A percentile compares a stretch with the other conserved stretches of the same genome.
These are phyloP conservation scores for Cordyceps militaris DNA, from an alignment of 2,329 filamentous ascomycete species.

Conservation along the genomic window DNA sequence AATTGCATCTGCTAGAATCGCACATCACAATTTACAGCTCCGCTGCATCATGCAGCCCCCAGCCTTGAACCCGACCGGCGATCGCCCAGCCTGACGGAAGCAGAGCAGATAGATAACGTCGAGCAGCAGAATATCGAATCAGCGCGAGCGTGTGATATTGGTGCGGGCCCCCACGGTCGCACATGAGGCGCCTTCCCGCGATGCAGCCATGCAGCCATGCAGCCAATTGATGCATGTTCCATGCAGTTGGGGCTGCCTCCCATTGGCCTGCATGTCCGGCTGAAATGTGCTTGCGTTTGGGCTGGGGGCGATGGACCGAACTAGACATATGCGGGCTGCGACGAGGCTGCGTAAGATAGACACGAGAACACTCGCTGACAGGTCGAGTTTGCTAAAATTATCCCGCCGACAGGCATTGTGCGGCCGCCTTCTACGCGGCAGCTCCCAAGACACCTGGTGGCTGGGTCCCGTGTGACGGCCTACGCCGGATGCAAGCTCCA, in stretches of 20 bases:
- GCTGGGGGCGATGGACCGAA: too few relatives aligned
- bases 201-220: background rate
- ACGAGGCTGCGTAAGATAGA: background rate
- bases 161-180: too few relatives aligned
- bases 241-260: background rate
- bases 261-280: conserved; percentile 1
- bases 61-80: too few relatives aligned
- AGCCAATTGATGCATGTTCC: background rate
- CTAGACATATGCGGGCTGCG: background rate
- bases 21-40: background rate
- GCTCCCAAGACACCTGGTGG: too few relatives aligned
- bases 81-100: background rate
- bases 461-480: too few relatives aligned
- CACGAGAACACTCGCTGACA: too few relatives aligned
- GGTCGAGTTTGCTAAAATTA: background rate
- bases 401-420: background rate
- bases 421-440: background rate
- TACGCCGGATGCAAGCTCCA: too few relatives aligned
- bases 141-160: background rate
- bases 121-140: background rate
- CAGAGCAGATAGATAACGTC: too few relatives aligned
- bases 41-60: background rate
- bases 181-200: background rate
- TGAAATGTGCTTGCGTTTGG: too few relatives aligned
- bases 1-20: too few relatives aligned